Evolutionary conservation across 345 rosid genomes (phyloP), one percentile per base, ranked within the genome.

Genomic region (Atalantia buxifolia): DNA sequence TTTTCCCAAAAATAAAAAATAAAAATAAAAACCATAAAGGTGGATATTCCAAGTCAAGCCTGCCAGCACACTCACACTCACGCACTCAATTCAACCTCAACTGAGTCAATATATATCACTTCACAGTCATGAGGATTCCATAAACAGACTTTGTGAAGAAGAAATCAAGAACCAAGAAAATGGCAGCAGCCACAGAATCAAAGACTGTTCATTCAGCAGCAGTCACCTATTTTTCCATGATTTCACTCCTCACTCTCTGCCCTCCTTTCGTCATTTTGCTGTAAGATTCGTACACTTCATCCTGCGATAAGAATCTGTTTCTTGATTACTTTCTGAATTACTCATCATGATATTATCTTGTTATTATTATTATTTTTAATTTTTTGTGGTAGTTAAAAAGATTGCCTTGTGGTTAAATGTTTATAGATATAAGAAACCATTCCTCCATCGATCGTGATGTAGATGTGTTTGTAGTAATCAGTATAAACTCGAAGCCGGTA

Each of bases 221-320:
- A 66, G 75, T 97, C 1, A 97, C 98, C 19, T 97, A 94, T 82
- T 84, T 78, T 66, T 97, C 99, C 10, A 88, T 93, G 98, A 69
- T 96, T 28, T 91, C 95, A 1, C 94, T 97, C 63, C 90, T 97
- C 70, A 69, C 89, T 42, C 81, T 94, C 65, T 94, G 99, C 76
- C 99, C 99, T 73, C 99, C 98, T 24, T 89, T 92, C 77, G 99
- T 97, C 61, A 90, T 94, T 82, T 79, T 97, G 66, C 92, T 97
- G 99, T 97, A 86, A 89, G 91, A n/a, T 25, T 25, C 24, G 6
- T 78, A 7, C 33, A 10, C 66, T 62, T 62, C 14, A 9, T 62
- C 50, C 50, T 45, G 14, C 50, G 50, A 12, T 62, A 62, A 18
- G 22, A 53, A 5, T 53, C 57, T 18, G 57, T 53, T 18, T 53